phyloP scores from a whole-genome alignment of 345 rosid species.

The Carallia brachiata region DNA sequence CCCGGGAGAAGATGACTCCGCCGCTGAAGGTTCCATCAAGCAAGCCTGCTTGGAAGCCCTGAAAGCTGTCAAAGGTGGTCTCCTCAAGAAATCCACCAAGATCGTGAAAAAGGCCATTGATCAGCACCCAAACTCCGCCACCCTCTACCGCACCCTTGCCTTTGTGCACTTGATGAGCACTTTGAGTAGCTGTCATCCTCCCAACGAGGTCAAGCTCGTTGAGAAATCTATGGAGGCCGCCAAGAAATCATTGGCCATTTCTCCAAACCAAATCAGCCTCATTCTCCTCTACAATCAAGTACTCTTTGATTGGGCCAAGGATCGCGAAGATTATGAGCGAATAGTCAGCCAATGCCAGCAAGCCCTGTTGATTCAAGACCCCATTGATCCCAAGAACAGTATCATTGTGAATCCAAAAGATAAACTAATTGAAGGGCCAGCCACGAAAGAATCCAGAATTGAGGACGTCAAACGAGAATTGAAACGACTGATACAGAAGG shows the following conservation, averaged over 20 bases:
- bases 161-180: background rate
- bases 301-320: background rate
- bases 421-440: too few species aligned
- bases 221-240: background rate
- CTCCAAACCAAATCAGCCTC: slow-evolving; percentile 1
- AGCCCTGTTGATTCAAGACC: background rate
- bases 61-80: background rate
- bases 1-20: background rate
- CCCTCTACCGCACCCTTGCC: background rate
- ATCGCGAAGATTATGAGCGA: background rate
- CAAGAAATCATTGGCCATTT: background rate
- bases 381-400: too few species aligned
- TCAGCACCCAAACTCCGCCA: background rate
- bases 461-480: background rate
- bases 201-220: background rate
- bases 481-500: background rate
- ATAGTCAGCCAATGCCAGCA: background rate
- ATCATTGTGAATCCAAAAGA: too few species aligned
- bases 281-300: background rate
- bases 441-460: background rate
- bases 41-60: background rate
- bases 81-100: background rate
- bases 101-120: background rate
- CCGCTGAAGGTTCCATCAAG: background rate
- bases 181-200: background rate